These are phyloP conservation scores for Solanum boliviense DNA, from an alignment of 257 asterid species.

Conservation along the genomic window DNA sequence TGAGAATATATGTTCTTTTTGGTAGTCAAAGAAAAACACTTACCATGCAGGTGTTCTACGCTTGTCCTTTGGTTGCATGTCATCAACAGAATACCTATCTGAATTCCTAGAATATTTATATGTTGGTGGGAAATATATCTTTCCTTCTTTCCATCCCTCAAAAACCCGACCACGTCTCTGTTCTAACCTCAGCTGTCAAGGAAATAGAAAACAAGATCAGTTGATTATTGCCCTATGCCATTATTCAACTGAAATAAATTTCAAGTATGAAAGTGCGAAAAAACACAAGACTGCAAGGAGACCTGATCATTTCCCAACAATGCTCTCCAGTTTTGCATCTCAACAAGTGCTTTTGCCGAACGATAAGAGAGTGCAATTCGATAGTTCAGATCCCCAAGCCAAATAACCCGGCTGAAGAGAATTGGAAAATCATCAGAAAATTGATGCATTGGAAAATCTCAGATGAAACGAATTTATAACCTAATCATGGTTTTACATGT, in stretches of 20 bases:
- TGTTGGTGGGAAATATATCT: conserved; percentile 23
- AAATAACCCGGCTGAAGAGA: conserved; percentile 13
- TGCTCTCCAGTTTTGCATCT: conserved; percentile 21
- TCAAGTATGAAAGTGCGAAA: not conserved
- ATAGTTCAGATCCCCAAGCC: conserved; percentile 24
- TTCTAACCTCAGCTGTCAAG: conserved; percentile 14
- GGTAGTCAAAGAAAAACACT: not conserved
- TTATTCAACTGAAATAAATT: not conserved
- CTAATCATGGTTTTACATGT: not conserved
- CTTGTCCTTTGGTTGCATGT: conserved; percentile 18
- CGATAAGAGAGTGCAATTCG: conserved; percentile 21
- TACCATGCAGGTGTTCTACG: conserved; percentile 25
- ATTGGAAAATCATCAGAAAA: not conserved
- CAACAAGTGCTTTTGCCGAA: conserved; percentile 20
- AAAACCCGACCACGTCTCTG: conserved; percentile 19
- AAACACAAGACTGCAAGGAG: not conserved
- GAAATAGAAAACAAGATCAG: not conserved
- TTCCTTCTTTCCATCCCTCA: conserved; percentile 23
- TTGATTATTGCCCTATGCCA: not conserved
- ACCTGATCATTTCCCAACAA: conserved; percentile 20
- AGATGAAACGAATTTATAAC: not conserved
- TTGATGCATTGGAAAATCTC: not conserved
- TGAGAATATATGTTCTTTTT: not conserved
- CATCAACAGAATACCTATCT: conserved; percentile 19
- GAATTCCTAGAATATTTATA: conserved; percentile 23